These are phyloP conservation scores for Backusella circina DNA, from an alignment of 192 early-diverging fungal genomes.

Conservation along the genomic window DNA sequence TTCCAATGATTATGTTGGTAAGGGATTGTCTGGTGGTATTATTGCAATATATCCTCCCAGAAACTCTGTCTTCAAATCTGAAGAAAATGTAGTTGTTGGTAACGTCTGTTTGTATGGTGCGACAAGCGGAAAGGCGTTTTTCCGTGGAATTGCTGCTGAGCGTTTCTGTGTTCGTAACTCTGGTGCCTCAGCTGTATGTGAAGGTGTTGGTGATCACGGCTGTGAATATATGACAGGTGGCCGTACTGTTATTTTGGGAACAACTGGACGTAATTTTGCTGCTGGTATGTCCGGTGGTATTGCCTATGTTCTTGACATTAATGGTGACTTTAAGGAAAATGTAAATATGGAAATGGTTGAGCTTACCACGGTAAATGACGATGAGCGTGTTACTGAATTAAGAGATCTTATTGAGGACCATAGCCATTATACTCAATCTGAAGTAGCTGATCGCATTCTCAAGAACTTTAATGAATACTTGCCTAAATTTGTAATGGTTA, in stretches of 20 bases:
- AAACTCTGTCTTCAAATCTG: slow-evolving; percentile 70
- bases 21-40: slow-evolving; percentile 93
- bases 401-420: slow-evolving; percentile 81
- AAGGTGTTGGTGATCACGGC: slow-evolving; percentile 98
- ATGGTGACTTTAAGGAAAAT: slow-evolving; percentile 59
- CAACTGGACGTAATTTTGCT: slow-evolving; percentile 95
- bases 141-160: slow-evolving; percentile 94
- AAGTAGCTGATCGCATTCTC: slow-evolving; percentile 66
- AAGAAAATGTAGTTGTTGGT: slow-evolving; percentile 92
- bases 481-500: slow-evolving; percentile 89
- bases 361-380: slow-evolving; percentile 75
- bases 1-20: slow-evolving; percentile 99
- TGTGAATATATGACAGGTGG: slow-evolving; percentile 99
- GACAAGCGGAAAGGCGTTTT: slow-evolving; percentile 86
- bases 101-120: slow-evolving; percentile 99
- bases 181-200: slow-evolving; percentile 91
- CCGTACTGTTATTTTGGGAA: slow-evolving; percentile 83
- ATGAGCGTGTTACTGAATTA: slow-evolving; percentile 74
- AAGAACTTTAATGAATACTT: slow-evolving; percentile 66
- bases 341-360: slow-evolving; percentile 94
- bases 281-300: slow-evolving; percentile 99
- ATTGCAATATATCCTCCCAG: slow-evolving; percentile 91
- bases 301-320: slow-evolving; percentile 84
- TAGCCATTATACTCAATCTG: slow-evolving; percentile 75
- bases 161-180: slow-evolving; percentile 98